These are phyloP conservation scores for Fusarium mexicanum DNA, from an alignment of 2,329 filamentous ascomycete genomes.

Conservation along the genomic window DNA sequence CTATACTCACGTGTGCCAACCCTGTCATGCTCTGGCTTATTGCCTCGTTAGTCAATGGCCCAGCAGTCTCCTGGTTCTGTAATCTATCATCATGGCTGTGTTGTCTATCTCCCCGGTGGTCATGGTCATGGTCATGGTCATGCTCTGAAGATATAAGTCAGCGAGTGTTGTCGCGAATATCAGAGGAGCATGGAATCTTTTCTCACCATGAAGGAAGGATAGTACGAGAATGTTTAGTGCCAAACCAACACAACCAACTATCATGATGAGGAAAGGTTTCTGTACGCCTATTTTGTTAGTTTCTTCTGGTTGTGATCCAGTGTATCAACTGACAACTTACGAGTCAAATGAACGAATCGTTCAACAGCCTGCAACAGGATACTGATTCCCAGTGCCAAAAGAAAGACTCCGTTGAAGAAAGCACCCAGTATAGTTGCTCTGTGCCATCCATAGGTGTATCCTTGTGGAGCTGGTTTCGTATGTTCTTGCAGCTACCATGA, in stretches of 20 bases:
- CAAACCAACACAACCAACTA: slow-evolving; percentile 75
- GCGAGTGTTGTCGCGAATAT: not conserved
- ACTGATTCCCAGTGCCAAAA: slow-evolving; percentile 76
- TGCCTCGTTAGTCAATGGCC: slow-evolving; percentile 8
- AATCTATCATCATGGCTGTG: not conserved
- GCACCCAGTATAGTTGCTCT: slow-evolving; percentile 77
- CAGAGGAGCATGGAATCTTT: not conserved
- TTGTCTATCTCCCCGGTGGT: slow-evolving; percentile 45
- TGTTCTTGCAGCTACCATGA: slow-evolving; percentile 63
- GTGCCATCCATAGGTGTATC: slow-evolving; percentile 76
- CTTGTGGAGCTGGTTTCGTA: slow-evolving; percentile 60
- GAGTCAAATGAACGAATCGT: slow-evolving; percentile 68
- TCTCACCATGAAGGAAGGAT: slow-evolving; percentile 70
- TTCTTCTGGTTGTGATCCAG: not conserved
- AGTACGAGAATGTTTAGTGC: slow-evolving; percentile 73
- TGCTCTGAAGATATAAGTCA: slow-evolving; percentile 37
- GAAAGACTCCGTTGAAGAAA: slow-evolving; percentile 83
- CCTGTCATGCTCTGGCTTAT: slow-evolving; percentile 23
- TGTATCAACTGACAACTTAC: slow-evolving; percentile 48
- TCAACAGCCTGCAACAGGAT: slow-evolving; percentile 79
- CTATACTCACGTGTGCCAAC: slow-evolving; percentile 26
- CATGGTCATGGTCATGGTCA: slow-evolving; percentile 53
- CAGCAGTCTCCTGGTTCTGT: slow-evolving; percentile 8
- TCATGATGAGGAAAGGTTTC: slow-evolving; percentile 72
- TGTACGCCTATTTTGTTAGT: slow-evolving; percentile 61